A percentile compares a stretch with the other conserved stretches of the same genome.
These are phyloP conservation scores for Linaria vulgaris DNA, from an alignment of 257 asterid species.

Conservation along the genomic window DNA sequence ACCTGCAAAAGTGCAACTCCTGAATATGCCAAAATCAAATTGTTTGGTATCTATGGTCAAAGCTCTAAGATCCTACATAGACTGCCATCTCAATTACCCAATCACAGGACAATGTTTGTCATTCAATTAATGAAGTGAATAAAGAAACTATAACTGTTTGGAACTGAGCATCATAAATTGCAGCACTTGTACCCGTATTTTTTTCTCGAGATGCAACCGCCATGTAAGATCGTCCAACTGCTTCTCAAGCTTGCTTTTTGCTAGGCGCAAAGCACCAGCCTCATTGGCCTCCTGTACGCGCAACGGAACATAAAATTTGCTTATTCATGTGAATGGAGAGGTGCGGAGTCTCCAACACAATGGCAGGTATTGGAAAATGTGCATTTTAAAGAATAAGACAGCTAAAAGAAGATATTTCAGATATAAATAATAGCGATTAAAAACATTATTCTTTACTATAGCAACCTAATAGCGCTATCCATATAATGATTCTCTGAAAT, in stretches of 20 bases:
- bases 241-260: conserved; percentile 91
- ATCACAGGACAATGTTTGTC: background rate
- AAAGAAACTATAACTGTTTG: conserved; percentile 12
- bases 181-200: conserved; percentile 61
- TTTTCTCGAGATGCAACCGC: conserved; percentile 95
- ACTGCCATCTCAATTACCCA: background rate
- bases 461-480: conserved; percentile 14
- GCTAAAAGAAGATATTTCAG: conserved; percentile 4
- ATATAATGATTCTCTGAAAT: background rate
- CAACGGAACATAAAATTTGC: conserved; percentile 5
- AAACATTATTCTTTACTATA: conserved; percentile 4
- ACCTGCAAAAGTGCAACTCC: no score
- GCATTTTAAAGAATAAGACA: conserved; percentile 1
- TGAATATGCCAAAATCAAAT: no score
- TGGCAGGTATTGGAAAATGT: conserved; percentile 19
- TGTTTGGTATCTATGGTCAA: no score
- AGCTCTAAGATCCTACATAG: background rate
- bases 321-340: conserved; percentile 9
- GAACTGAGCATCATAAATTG: conserved; percentile 13
- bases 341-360: conserved; percentile 16
- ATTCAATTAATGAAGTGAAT: conserved; percentile 4
- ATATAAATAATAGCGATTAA: conserved; percentile 4
- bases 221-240: conserved; percentile 98
- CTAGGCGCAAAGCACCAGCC: conserved; percentile 94
- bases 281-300: conserved; percentile 88